These are phyloP conservation scores for Termitomyces bulborhizus DNA, from an alignment of 768 basidiomycete species.

Conservation along the genomic window DNA sequence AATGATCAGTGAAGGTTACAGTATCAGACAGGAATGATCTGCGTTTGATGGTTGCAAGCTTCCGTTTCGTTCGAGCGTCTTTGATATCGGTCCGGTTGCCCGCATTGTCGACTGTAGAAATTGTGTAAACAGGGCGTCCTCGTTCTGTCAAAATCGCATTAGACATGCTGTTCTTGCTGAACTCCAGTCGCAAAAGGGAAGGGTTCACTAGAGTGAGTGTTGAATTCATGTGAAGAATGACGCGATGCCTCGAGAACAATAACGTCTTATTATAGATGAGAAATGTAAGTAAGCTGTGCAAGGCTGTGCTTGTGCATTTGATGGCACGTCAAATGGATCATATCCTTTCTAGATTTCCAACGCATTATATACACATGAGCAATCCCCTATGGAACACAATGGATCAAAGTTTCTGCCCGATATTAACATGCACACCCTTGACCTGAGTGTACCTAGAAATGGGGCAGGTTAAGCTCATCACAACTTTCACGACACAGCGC, in stretches of 20 bases:
- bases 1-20: slow-evolving; percentile 16
- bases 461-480: not conserved
- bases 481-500: slow-evolving; percentile 4
- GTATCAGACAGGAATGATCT: slow-evolving; percentile 16
- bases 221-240: slow-evolving; percentile 8
- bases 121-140: slow-evolving; percentile 13
- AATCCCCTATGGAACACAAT: too few relatives aligned
- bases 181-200: slow-evolving; percentile 11
- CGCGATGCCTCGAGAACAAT: too few relatives aligned
- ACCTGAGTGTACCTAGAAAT: slow-evolving; percentile 16
- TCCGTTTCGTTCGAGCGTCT: slow-evolving; percentile 13
- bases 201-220: slow-evolving; percentile 10
- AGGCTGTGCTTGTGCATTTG: too few relatives aligned
- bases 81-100: slow-evolving; percentile 15
- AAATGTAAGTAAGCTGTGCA: too few relatives aligned
- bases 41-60: slow-evolving; percentile 14
- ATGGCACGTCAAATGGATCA: too few relatives aligned
- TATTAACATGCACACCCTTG: slow-evolving; percentile 18
- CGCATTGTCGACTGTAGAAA: slow-evolving; percentile 15
- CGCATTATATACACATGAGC: too few relatives aligned
- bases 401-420: not conserved
- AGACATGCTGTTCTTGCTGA: slow-evolving; percentile 16
- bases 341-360: too few relatives aligned
- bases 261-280: too few relatives aligned
- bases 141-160: slow-evolving; percentile 15